A percentile compares a stretch with the other conserved stretches of the same genome.
phyloP scores from a whole-genome alignment of 2,329 filamentous ascomycete species.

The Aspergillus sp. region DNA sequence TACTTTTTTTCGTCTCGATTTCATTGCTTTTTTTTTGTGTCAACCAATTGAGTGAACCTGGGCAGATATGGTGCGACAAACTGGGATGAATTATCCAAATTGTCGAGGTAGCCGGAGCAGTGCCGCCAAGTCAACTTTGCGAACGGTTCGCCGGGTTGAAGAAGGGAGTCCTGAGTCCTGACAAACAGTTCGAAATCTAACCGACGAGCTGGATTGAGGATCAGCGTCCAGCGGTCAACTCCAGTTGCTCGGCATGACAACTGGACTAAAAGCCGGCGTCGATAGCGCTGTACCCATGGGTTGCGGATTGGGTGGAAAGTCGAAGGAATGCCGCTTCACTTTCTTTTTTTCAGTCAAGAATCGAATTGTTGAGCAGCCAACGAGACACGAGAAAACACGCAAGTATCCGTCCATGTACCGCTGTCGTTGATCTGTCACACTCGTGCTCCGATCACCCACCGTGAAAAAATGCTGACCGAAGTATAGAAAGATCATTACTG shows the following conservation, averaged over 20 bases:
- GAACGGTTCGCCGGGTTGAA: not conserved
- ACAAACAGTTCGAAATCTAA: not conserved
- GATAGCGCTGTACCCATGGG: not conserved
- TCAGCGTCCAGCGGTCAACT: not conserved
- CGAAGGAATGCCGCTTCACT: constrained; percentile 10
- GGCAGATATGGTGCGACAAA: not conserved
- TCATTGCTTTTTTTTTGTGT: not conserved
- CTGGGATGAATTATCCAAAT: not conserved
- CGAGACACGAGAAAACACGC: not conserved
- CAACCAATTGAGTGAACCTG: not conserved
- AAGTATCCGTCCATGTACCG: not conserved
- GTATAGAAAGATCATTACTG: not conserved
- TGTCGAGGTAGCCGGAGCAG: not conserved
- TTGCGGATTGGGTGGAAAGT: not conserved
- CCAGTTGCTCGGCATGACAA: not conserved
- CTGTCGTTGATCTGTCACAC: not conserved
- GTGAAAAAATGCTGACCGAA: not conserved
- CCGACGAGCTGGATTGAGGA: not conserved
- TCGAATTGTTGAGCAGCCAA: not conserved
- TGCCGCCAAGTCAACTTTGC: not conserved
- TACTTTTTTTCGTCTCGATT: constrained; percentile 1
- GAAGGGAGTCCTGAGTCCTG: not conserved
- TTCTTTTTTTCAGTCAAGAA: constrained; percentile 5
- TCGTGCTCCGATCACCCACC: not conserved
- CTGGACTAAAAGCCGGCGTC: not conserved